Evolutionary conservation across 1,139 yeast species (phyloP).

Genomic region (Yamadazyma siamensis): DNA sequence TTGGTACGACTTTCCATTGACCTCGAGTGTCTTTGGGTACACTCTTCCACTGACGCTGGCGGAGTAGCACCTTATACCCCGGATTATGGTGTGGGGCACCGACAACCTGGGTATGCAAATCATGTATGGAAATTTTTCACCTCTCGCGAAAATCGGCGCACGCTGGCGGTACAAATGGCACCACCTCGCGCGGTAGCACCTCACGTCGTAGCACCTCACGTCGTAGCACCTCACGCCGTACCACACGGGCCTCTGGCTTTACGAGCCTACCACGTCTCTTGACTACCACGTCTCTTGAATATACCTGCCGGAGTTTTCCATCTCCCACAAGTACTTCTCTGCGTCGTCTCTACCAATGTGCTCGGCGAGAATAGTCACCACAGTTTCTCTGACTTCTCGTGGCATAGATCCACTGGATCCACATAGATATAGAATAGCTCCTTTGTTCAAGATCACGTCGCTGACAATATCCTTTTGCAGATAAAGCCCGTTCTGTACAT

Average conservation of each 20-base stretch:
- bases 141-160: no score
- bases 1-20: slow-evolving; percentile 51
- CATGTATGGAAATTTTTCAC: no score
- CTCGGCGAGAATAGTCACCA: slow-evolving; percentile 56
- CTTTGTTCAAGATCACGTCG: slow-evolving; percentile 48
- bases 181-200: no score
- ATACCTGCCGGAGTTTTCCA: slow-evolving; percentile 71
- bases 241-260: no score
- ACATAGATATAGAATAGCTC: slow-evolving; percentile 71
- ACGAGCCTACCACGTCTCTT: no score
- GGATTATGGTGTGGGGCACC: no score
- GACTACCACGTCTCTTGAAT: slow-evolving; percentile 93
- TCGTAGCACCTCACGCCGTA: no score
- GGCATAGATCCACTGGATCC: slow-evolving; percentile 98
- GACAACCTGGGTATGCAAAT: no score
- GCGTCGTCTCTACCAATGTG: slow-evolving; percentile 44
- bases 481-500: slow-evolving; percentile 73
- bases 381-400: slow-evolving; percentile 74
- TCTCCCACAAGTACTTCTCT: slow-evolving; percentile 43
- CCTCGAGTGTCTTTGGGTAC: slow-evolving; percentile 30
- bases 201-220: no score
- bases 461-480: slow-evolving; percentile 45
- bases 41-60: slow-evolving; percentile 2
- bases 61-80: neutral
- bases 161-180: no score